A percentile compares a stretch with the other conserved stretches of the same genome.
These are phyloP conservation scores for Rubroboletus pulcherrimus DNA, from an alignment of 768 basidiomycete species.

Conservation along the genomic window DNA sequence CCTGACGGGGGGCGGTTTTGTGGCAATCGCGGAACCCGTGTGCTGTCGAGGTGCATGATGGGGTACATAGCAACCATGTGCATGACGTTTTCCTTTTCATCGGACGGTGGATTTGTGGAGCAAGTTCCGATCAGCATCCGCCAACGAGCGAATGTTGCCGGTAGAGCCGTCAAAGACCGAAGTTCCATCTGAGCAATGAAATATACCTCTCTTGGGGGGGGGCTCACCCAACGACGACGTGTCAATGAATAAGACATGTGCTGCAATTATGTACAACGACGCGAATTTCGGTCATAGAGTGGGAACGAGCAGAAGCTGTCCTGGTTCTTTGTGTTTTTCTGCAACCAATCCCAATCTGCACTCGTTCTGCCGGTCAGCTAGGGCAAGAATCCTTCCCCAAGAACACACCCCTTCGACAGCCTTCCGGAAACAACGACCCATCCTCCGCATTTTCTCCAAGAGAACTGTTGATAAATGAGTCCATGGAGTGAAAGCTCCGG, in stretches of 20 bases:
- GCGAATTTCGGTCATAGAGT: conserved; percentile 17
- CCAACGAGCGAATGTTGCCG: conserved; percentile 7
- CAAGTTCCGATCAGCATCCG: conserved; percentile 27
- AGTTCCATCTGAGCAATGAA: conserved; percentile 12
- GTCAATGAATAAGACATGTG: background rate
- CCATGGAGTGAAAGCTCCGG: conserved; percentile 1
- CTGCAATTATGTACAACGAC: conserved; percentile 10
- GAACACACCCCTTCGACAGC: conserved; percentile 3
- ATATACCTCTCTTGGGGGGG: background rate
- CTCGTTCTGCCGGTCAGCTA: background rate
- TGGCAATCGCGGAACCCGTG: conserved; percentile 10
- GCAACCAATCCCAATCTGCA: background rate
- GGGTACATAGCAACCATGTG: conserved; percentile 10
- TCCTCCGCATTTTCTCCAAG: conserved; percentile 19
- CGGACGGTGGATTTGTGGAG: conserved; percentile 1
- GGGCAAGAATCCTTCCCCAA: conserved; percentile 13
- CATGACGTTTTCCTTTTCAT: conserved; percentile 14
- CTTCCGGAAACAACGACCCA: conserved; percentile 8
- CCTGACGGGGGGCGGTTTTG: background rate
- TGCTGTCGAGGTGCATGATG: conserved; percentile 7
- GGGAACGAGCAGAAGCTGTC: conserved; percentile 6
- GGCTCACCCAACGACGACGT: background rate
- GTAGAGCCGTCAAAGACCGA: conserved; percentile 1
- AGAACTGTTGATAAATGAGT: conserved; percentile 7
- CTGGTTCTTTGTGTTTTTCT: conserved; percentile 2